These are phyloP conservation scores for Penicillium bovifimosum DNA, from an alignment of 495 filamentous ascomycete genomes.

Conservation along the genomic window DNA sequence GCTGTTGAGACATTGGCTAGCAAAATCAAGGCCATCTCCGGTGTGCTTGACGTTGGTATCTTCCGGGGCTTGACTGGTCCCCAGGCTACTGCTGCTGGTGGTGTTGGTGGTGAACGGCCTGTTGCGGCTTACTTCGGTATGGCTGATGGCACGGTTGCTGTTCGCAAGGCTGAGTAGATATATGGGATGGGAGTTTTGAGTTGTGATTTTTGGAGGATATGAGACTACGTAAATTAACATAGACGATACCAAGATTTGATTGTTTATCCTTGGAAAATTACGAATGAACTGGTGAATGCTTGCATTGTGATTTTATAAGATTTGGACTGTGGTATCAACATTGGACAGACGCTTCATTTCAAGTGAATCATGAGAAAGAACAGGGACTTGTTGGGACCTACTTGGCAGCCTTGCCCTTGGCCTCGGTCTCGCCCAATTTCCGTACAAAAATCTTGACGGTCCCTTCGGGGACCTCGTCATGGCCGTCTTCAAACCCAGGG, in stretches of 20 bases:
- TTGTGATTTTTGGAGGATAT: background rate
- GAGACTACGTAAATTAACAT: conserved; percentile 16
- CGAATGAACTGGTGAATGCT: background rate
- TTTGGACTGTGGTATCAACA: conserved; percentile 7
- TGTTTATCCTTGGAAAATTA: conserved; percentile 1
- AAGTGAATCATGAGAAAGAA: background rate
- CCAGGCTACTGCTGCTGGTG: conserved; percentile 53
- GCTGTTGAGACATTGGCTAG: conserved; percentile 67
- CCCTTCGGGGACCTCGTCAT: conserved; percentile 66
- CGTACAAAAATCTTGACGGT: conserved; percentile 71
- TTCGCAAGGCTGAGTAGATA: conserved; percentile 35
- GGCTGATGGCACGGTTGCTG: conserved; percentile 65
- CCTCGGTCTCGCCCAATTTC: conserved; percentile 80
- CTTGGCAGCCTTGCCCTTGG: conserved; percentile 75
- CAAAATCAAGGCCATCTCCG: conserved; percentile 73
- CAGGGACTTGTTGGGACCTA: conserved; percentile 20
- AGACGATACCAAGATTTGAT: conserved; percentile 26
- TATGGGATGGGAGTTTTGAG: background rate
- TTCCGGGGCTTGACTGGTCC: conserved; percentile 75
- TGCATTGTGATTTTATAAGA: background rate
- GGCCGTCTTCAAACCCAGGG: conserved; percentile 88
- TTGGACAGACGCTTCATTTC: conserved; percentile 3
- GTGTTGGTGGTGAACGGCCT: conserved; percentile 77
- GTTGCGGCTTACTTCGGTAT: conserved; percentile 93
- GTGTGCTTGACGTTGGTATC: conserved; percentile 87